These are phyloP conservation scores for Backusella liffmaniae DNA, from an alignment of 192 early-diverging fungal species.

Conservation along the genomic window DNA sequence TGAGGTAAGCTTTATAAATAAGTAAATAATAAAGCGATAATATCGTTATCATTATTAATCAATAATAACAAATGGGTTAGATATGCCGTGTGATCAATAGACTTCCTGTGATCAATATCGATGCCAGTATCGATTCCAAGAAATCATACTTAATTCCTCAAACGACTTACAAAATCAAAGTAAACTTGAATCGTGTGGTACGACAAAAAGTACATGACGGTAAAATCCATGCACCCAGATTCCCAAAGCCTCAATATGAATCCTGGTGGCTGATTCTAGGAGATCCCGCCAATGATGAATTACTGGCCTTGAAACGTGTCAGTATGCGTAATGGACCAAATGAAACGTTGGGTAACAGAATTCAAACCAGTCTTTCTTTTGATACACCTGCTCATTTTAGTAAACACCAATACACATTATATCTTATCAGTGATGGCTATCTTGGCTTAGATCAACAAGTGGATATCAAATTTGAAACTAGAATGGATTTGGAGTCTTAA, in stretches of 20 bases:
- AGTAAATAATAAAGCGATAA: neutral
- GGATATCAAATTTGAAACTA: constrained; percentile 55
- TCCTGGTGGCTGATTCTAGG: constrained; percentile 92
- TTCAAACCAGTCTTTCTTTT: constrained; percentile 65
- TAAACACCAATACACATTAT: constrained; percentile 66
- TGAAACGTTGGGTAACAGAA: constrained; percentile 38
- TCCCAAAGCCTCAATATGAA: constrained; percentile 91
- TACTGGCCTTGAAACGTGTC: constrained; percentile 81
- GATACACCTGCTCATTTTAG: constrained; percentile 57
- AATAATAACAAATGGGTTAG: constrained; percentile 18
- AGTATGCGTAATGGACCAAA: constrained; percentile 58
- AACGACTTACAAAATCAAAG: constrained; percentile 20
- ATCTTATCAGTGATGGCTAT: constrained; percentile 93
- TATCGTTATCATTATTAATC: neutral
- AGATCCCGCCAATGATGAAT: constrained; percentile 55
- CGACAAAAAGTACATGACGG: constrained; percentile 44
- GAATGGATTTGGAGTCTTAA: constrained; percentile 14
- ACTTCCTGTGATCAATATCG: constrained; percentile 48
- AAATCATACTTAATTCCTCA: constrained; percentile 45
- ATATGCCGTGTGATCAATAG: constrained; percentile 46
- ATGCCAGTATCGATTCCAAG: constrained; percentile 41
- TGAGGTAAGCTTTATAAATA: constrained; percentile 17
- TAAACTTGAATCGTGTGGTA: constrained; percentile 16
- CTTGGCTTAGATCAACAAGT: constrained; percentile 94
- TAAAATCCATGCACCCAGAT: constrained; percentile 77